Evolutionary conservation across 1,284 basidiomycete species (phyloP).

Genomic region (Ceratobasidium sp.): DNA sequence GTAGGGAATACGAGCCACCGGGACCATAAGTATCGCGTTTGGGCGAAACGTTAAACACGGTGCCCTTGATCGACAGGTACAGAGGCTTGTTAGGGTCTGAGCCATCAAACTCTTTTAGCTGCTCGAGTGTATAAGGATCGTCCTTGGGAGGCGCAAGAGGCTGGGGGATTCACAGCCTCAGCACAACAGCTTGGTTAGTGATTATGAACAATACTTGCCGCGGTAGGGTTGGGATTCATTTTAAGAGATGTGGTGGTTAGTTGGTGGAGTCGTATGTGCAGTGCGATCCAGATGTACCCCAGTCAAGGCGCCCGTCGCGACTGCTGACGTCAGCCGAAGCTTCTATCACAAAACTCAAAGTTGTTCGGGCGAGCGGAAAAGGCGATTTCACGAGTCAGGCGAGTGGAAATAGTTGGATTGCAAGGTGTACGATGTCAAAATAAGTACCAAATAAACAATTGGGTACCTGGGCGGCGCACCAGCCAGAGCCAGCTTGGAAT

Average conservation of each 20-base stretch:
- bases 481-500: slow-evolving; percentile 44
- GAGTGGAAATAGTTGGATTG: not conserved
- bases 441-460: not conserved
- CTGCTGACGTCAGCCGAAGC: slow-evolving; percentile 22
- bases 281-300: not conserved
- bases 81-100: slow-evolving; percentile 74
- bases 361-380: not conserved
- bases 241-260: slow-evolving; percentile 5
- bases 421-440: slow-evolving; percentile 19
- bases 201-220: not conserved
- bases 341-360: not conserved
- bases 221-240: slow-evolving; percentile 32
- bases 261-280: slow-evolving; percentile 13
- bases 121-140: slow-evolving; percentile 77
- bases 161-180: slow-evolving; percentile 11
- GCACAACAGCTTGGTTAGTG: not conserved
- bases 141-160: slow-evolving; percentile 79
- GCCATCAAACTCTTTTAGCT: slow-evolving; percentile 80
- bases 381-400: too few relatives aligned
- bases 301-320: not conserved
- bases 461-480: slow-evolving; percentile 8
- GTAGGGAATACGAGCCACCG: slow-evolving; percentile 58
- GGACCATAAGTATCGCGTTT: slow-evolving; percentile 87
- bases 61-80: slow-evolving; percentile 92
- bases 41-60: slow-evolving; percentile 85